Percentiles rank a stretch among this genome's conserved stretches.
Evolutionary conservation across 2,329 filamentous ascomycete species (phyloP).

Genomic region (Sporothrix mexicana): DNA sequence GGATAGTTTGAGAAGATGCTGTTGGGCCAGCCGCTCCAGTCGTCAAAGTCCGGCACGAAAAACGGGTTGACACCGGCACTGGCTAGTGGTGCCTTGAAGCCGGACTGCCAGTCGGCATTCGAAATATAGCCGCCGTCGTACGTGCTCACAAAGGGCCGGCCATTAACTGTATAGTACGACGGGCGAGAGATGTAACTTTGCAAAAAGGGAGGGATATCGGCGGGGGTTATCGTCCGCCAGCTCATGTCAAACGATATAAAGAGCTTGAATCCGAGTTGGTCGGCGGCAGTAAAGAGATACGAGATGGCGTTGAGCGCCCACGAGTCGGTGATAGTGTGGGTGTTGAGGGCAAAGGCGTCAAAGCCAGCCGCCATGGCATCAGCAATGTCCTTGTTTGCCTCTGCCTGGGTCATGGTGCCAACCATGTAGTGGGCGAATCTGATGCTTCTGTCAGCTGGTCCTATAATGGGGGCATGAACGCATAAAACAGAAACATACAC

Average conservation of each 20-base stretch:
- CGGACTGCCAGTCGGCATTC: conserved; percentile 14
- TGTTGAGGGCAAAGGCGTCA: conserved; percentile 12
- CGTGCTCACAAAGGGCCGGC: conserved; percentile 10
- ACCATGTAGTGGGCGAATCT: conserved; percentile 17
- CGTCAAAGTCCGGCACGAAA: background rate
- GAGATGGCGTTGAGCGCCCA: conserved; percentile 13
- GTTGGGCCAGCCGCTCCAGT: background rate
- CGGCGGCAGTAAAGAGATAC: conserved; percentile 15
- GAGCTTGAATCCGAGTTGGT: conserved; percentile 10
- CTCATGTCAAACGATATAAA: conserved; percentile 14
- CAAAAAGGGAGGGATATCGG: conserved; percentile 3
- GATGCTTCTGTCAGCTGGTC: background rate
- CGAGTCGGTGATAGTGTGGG: conserved; percentile 12
- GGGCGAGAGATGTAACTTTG: conserved; percentile 8
- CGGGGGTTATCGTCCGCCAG: background rate
- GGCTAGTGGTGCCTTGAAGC: conserved; percentile 6
- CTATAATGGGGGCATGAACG: background rate
- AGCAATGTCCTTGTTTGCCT: conserved; percentile 10
- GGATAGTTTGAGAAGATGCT: conserved; percentile 4
- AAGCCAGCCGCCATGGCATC: conserved; percentile 14
- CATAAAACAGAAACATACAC: background rate
- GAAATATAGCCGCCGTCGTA: conserved; percentile 13
- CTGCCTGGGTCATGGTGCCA: conserved; percentile 11
- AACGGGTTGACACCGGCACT: background rate
- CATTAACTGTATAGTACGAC: conserved; percentile 14